Base-by-base conservation (phyloP, 148 eudicot genomes). In the Camellia japonica region DNA sequence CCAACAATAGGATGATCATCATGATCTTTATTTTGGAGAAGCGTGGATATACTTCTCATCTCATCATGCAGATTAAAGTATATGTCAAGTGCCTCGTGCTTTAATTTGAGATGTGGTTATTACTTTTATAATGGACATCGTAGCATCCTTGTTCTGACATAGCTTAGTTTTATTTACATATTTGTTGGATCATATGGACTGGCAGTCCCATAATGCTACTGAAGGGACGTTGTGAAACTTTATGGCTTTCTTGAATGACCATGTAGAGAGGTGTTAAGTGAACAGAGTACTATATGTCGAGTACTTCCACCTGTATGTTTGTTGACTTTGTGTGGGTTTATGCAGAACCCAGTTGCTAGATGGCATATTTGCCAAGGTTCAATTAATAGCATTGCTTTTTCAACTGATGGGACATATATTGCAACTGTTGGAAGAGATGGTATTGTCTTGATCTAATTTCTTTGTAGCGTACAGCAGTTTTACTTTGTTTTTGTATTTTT, bases 291-390 rank as follows among this genome's bases (percentile, higher is more conserved):
- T 49, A 43, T 66, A 41, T 71, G 74, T 70, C 49, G 52, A 46
- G 41, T 19, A 38, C 58, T 64, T 58, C 18, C 52, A 16, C 60
- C 43, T 14, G 5, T 7, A 69, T 38, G 30, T 18, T 47, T 9
- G 30, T 13, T 74, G 54, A 49, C 63, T 56, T 73, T 5, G n/a
- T 73, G 8, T 74, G 59, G 69, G 68, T 55, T 66, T 68, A 49
- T 83, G 81, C 93, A 90, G 93, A 90, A 93, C 83, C 97, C 97
- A 59, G 78, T 87, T 75, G 90, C 93, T 77, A 87, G 93, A 88
- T 93, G 97, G 97, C 97, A 93, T 84, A 84, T 93, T 20, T 89
- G 95, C 84, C 92, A 90, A 89, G 97, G 97, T 70, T 83, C 95
- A 75, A 86, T 93, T 23, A 91, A 93, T 81, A 87, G 89, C 80